phyloP scores from a whole-genome alignment of 306 rosid genomes.

The Lathyrus sativus region DNA sequence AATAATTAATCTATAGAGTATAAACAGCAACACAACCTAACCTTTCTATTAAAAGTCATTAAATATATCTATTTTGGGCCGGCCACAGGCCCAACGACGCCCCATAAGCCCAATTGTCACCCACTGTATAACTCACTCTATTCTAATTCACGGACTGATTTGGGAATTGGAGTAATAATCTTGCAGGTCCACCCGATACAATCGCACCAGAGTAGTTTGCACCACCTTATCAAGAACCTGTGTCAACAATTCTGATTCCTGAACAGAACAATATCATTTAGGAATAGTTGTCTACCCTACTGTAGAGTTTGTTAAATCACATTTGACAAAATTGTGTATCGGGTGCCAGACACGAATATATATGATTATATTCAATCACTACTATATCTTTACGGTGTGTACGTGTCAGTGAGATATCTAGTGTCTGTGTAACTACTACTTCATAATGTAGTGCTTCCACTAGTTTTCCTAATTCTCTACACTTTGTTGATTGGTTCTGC shows the following conservation, averaged over 20 bases:
- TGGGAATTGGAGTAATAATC: too few species aligned
- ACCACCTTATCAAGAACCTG: too few species aligned
- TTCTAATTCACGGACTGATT: too few species aligned
- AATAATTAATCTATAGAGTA: neutral
- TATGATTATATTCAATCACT: neutral
- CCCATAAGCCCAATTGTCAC: too few species aligned
- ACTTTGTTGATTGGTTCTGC: slow-evolving; percentile 29
- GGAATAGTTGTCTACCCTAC: slow-evolving; percentile 3
- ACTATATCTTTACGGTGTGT: neutral
- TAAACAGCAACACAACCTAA: neutral
- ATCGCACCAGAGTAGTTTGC: too few species aligned
- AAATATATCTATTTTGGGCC: neutral
- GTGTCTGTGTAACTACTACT: neutral
- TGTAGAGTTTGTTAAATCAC: neutral
- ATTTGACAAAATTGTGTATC: slow-evolving; percentile 10
- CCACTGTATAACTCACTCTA: too few species aligned
- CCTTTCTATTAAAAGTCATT: slow-evolving; percentile 3
- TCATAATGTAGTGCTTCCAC: slow-evolving; percentile 24
- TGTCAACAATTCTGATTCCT: too few species aligned
- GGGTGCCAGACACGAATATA: neutral
- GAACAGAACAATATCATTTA: neutral
- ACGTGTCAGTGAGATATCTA: neutral
- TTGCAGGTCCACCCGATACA: too few species aligned
- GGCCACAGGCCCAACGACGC: too few species aligned
- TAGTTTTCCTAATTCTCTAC: slow-evolving; percentile 42